Percentiles rank a stretch among this genome's conserved stretches.
phyloP scores from a whole-genome alignment of 2,329 filamentous ascomycete genomes.

The Microdochium nivale region DNA sequence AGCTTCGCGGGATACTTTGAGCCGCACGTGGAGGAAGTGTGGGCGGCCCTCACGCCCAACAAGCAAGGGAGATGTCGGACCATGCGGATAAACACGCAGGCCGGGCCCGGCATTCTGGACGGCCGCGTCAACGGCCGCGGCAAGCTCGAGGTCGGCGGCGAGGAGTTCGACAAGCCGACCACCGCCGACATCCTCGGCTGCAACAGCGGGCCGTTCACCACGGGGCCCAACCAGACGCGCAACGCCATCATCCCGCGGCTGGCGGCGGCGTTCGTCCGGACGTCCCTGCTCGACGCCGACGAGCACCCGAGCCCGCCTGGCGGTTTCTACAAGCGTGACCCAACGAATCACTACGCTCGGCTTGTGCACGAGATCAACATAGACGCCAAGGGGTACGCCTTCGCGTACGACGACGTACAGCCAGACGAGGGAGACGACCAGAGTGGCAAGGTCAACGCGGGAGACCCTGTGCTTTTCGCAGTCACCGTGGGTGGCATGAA shows the following conservation, averaged over 20 bases:
- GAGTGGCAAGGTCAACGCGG: constrained; percentile 45
- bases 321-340: constrained; percentile 27
- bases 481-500: constrained; percentile 38
- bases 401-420: constrained; percentile 53
- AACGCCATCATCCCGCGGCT: constrained; percentile 37
- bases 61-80: constrained; percentile 17
- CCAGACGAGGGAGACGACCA: constrained; percentile 41
- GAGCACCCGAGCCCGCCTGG: constrained; percentile 22
- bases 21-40: constrained; percentile 31
- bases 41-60: constrained; percentile 12
- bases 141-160: constrained; percentile 25
- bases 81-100: constrained; percentile 58
- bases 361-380: constrained; percentile 46
- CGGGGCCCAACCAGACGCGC: constrained; percentile 25
- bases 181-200: constrained; percentile 59
- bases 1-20: constrained; percentile 35
- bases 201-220: constrained; percentile 52
- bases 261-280: constrained; percentile 16
- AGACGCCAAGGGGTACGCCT: constrained; percentile 49
- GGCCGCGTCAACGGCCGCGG: constrained; percentile 36
- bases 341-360: constrained; percentile 49
- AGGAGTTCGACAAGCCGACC: constrained; percentile 44
- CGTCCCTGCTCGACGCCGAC: constrained; percentile 3
- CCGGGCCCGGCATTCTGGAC: constrained; percentile 40
- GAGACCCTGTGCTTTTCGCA: constrained; percentile 36